phyloP scores from a whole-genome alignment of 257 asterid genomes.

The Penstemon eatonii region DNA sequence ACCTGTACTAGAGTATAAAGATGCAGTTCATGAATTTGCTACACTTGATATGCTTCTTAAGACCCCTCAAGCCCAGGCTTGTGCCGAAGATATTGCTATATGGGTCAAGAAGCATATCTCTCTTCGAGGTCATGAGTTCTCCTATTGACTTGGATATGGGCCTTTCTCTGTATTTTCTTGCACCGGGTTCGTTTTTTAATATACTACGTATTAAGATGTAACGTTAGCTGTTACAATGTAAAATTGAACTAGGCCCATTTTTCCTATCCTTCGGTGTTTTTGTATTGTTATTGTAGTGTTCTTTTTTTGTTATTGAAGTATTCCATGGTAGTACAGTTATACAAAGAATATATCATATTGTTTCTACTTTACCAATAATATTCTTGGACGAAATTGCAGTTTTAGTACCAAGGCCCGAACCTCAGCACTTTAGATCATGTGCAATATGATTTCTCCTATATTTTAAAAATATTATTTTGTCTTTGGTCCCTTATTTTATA shows the following conservation, averaged over 20 bases:
- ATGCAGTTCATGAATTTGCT: constrained; percentile 88
- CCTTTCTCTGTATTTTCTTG: constrained; percentile 13
- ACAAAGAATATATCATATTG: background rate
- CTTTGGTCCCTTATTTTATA: too few relatives aligned
- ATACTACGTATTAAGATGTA: constrained; percentile 21
- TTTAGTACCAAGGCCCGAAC: too few relatives aligned
- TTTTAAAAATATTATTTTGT: too few relatives aligned
- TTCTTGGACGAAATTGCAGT: too few relatives aligned
- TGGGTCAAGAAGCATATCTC: constrained; percentile 94
- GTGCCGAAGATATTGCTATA: constrained; percentile 84
- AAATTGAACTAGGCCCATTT: background rate
- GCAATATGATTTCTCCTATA: too few relatives aligned
- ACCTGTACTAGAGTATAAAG: constrained; percentile 86
- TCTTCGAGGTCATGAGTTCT: constrained; percentile 87
- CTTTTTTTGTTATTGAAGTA: background rate
- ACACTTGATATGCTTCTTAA: constrained; percentile 82
- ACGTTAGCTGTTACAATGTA: background rate
- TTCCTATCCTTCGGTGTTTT: background rate
- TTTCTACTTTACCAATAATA: background rate
- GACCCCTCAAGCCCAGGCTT: constrained; percentile 88
- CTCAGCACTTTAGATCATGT: too few relatives aligned
- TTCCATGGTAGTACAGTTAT: background rate
- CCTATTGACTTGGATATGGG: constrained; percentile 49
- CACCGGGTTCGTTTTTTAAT: constrained; percentile 32
- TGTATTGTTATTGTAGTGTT: background rate